Evolutionary conservation across 148 eudicot genomes (phyloP).

Genomic region (Dysphania ambrosioides): DNA sequence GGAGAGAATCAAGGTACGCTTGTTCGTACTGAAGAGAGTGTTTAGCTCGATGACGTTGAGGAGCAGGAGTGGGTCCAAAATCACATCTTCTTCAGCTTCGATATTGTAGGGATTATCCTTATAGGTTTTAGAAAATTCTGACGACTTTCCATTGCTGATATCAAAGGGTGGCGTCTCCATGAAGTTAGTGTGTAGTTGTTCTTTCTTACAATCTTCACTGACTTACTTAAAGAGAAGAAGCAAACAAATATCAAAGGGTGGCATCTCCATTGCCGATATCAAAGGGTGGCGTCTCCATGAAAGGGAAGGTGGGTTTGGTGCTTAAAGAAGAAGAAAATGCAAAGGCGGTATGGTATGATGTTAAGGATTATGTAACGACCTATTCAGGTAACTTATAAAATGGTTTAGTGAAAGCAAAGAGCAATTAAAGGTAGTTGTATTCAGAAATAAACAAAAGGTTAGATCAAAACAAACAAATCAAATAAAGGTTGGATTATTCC

Average conservation of each 20-base stretch:
- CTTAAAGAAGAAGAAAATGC: no score
- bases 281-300: not conserved
- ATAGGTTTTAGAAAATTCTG: slow-evolving; percentile 17
- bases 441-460: no score
- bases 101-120: slow-evolving; percentile 25
- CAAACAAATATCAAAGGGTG: no score
- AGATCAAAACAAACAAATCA: no score
- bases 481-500: no score
- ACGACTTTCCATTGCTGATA: not conserved
- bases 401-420: no score
- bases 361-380: no score
- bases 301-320: not conserved
- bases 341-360: no score
- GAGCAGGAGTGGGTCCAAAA: slow-evolving; percentile 70
- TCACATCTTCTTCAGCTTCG: slow-evolving; percentile 33
- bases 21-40: slow-evolving; percentile 94
- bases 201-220: not conserved
- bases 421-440: no score
- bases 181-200: not conserved
- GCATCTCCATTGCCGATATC: slow-evolving; percentile 1
- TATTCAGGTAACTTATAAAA: no score
- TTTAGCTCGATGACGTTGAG: slow-evolving; percentile 67
- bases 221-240: no score
- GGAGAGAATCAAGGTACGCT: slow-evolving; percentile 89
- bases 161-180: slow-evolving; percentile 21